Evolutionary conservation across 169 alveolate genomes (phyloP), one percentile per base, ranked within the genome.

Genomic region (Eimeria maxima): DNA sequence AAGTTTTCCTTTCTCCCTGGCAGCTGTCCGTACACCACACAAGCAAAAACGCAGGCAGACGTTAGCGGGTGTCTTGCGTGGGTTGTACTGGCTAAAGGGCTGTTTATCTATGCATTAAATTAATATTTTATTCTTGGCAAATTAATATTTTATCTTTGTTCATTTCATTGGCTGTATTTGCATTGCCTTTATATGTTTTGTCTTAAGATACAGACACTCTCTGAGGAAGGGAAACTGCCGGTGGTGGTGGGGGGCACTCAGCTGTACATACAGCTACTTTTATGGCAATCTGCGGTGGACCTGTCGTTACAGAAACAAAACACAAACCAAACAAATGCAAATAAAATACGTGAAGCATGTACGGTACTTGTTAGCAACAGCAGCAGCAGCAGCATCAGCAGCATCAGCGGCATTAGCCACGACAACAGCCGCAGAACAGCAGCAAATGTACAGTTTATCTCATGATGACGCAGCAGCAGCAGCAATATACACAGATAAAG

Each of bases 231-330:
- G 4, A 76, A 55, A 10, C 55, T 92, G 84, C 95, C 95, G 42
- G 81, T 92, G 47, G 95, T 92, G 27, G 95, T 92, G 55, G 95
- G 95, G 60, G 95, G 95, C 76, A 92, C 95, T 38, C 95, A 92
- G 95, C 95, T 92, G 73, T 92, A 92, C 29, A 33, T 92, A 13
- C 81, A 92, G 91, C 95, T 74, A 45, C 91, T 92, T 2, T 69
- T 92, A 42, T 92, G 95, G 95, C 53, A 42, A 20, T 92, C 95
- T 18, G 90, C 84, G 5, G 91, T 92, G 13, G 95, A 92, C 55
- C n/a, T 63, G 33, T 86, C 29, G 11, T 18, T 18, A 24, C 1
- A 69, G 10, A 24, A 29, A 69, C 80, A 24, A 69, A 69, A 24
- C 22, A 24, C 80, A 69, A 69, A n/a, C 16, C 10, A 0, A 53